These are phyloP conservation scores for Marvania coccoides DNA, from an alignment of 139 green algal species.

Conservation along the genomic window DNA sequence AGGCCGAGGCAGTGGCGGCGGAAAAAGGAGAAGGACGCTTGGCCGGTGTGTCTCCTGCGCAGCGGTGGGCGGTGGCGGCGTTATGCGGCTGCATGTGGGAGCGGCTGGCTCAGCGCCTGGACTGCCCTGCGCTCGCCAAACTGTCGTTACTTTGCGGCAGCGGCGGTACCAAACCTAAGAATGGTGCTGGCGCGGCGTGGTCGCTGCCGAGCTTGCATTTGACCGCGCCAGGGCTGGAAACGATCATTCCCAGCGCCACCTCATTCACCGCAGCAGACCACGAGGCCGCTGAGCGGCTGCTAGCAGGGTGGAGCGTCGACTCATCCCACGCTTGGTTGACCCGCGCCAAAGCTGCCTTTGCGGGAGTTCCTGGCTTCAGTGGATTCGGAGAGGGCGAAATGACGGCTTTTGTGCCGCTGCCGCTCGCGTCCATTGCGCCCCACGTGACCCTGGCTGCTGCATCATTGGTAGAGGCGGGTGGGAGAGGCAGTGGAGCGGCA, in stretches of 20 bases:
- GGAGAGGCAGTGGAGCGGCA: no score
- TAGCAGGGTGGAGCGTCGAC: no score
- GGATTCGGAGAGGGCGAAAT: no score
- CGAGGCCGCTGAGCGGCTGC: background rate
- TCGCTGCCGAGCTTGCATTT: background rate
- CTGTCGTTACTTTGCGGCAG: background rate
- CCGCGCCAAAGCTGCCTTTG: no score
- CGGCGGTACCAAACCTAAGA: background rate
- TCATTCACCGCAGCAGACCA: background rate
- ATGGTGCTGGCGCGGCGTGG: background rate
- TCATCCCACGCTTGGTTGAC: no score
- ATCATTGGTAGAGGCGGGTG: no score
- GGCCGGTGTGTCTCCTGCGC: background rate
- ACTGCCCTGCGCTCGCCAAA: background rate
- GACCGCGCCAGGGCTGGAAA: background rate
- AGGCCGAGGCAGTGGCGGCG: background rate
- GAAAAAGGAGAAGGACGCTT: background rate
- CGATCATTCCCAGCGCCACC: background rate
- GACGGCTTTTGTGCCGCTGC: background rate
- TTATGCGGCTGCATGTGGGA: conserved; percentile 10
- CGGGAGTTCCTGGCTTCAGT: no score
- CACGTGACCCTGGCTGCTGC: background rate
- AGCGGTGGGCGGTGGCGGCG: conserved; percentile 16
- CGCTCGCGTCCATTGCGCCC: background rate
- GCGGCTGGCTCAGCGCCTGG: conserved; percentile 10